phyloP scores from a whole-genome alignment of 2,329 filamentous ascomycete species.

The Lasiodiplodia citricola region DNA sequence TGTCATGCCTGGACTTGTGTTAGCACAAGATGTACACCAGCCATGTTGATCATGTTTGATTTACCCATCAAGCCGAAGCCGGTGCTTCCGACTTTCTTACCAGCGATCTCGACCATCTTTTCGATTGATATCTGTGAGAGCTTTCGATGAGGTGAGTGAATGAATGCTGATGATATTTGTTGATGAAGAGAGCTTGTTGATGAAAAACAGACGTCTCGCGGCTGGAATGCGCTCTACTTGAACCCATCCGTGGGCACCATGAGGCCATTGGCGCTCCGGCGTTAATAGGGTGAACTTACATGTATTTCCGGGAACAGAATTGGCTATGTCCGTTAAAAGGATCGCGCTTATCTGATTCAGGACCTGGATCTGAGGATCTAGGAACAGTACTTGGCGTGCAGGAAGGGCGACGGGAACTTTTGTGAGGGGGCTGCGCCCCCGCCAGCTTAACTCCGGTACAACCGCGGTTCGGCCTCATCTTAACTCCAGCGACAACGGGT shows the following conservation, averaged over 20 bases:
- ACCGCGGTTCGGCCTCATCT: conserved; percentile 1
- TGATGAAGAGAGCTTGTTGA: not conserved
- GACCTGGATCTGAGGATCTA: not conserved
- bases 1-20: conserved; percentile 47
- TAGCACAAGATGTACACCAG: not conserved
- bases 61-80: conserved; percentile 57
- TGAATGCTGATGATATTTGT: not conserved
- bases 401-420: not conserved
- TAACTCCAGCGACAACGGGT: not conserved
- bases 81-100: conserved; percentile 46
- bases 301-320: not conserved
- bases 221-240: not conserved
- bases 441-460: conserved; percentile 6
- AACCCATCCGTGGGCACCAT: not conserved
- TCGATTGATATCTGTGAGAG: not conserved
- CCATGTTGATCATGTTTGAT: not conserved
- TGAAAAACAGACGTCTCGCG: not conserved
- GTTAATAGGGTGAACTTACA: not conserved
- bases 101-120: conserved; percentile 42
- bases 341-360: not conserved
- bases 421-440: not conserved
- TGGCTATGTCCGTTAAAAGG: not conserved
- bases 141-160: not conserved
- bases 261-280: not conserved
- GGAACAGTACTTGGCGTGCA: not conserved